Percentiles rank a stretch among this genome's conserved stretches.
These are phyloP conservation scores for Penstemon newberryi DNA, from an alignment of 257 asterid species.

Conservation along the genomic window DNA sequence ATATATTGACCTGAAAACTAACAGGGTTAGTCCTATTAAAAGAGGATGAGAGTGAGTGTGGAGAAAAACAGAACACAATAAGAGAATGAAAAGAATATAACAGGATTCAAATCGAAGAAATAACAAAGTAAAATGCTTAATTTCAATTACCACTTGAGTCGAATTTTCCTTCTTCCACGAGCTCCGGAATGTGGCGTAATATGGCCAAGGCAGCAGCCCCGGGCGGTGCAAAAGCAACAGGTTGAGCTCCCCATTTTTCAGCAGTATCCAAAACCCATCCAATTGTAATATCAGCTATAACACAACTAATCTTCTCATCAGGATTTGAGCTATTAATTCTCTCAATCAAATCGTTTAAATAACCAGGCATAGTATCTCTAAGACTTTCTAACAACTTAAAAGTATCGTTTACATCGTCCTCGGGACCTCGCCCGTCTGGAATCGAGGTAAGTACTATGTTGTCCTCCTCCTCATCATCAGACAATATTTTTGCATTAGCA, in stretches of 20 bases:
- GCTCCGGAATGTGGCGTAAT: conserved; percentile 24
- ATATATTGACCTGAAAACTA: too few relatives aligned
- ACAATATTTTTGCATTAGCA: conserved; percentile 1
- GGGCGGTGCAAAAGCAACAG: conserved; percentile 29
- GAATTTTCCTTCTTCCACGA: conserved; percentile 27
- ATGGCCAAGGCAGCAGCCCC: conserved; percentile 31
- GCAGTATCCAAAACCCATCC: conserved; percentile 41
- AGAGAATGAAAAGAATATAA: not conserved
- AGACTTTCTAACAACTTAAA: conserved; percentile 20
- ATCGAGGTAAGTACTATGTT: conserved; percentile 26
- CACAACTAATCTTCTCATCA: conserved; percentile 37
- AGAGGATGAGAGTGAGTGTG: too few relatives aligned
- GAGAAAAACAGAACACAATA: not conserved
- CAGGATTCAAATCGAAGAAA: not conserved
- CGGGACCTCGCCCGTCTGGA: conserved; percentile 30
- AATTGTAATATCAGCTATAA: conserved; percentile 34
- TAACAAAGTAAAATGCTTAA: not conserved
- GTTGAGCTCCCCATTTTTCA: conserved; percentile 28
- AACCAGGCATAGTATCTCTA: conserved; percentile 26
- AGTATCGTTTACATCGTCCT: conserved; percentile 24
- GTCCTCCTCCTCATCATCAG: conserved; percentile 10
- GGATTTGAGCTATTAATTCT: conserved; percentile 13
- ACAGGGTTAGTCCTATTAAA: too few relatives aligned
- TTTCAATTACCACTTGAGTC: conserved; percentile 26
- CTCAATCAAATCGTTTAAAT: conserved; percentile 28